These are phyloP conservation scores for Verticillium nubilum DNA, from an alignment of 2,329 filamentous ascomycete genomes.

Conservation along the genomic window DNA sequence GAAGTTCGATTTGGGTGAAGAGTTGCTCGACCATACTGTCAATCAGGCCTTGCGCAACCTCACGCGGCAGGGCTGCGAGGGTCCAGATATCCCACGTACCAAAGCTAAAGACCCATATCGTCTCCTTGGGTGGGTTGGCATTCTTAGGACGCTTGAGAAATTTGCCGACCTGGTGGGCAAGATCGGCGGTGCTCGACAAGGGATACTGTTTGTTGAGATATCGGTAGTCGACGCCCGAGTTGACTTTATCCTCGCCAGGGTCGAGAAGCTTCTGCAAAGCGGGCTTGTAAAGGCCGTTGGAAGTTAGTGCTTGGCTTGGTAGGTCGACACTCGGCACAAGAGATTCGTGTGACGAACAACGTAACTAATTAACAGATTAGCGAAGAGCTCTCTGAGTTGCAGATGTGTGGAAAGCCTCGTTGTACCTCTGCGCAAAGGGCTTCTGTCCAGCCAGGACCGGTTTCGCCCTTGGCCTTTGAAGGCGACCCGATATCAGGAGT, in stretches of 20 bases:
- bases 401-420: neutral
- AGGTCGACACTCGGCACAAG: constrained; percentile 33
- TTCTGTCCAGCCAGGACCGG: constrained; percentile 38
- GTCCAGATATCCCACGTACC: constrained; percentile 53
- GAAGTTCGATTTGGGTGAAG: constrained; percentile 38
- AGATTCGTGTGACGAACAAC: constrained; percentile 39
- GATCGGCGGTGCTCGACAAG: constrained; percentile 31
- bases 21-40: constrained; percentile 31
- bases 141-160: constrained; percentile 37
- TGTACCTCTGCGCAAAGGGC: constrained; percentile 41
- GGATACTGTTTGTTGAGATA: constrained; percentile 38
- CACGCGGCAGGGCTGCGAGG: constrained; percentile 38
- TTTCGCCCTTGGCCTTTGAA: constrained; percentile 14
- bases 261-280: constrained; percentile 29
- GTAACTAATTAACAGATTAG: constrained; percentile 27
- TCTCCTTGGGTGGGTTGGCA: constrained; percentile 32
- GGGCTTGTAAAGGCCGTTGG: constrained; percentile 48
- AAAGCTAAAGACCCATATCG: constrained; percentile 46
- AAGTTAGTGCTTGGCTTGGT: constrained; percentile 46
- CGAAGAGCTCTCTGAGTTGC: no score
- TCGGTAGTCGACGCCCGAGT: constrained; percentile 35
- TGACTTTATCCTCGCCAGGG: constrained; percentile 19
- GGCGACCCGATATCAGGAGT: constrained; percentile 36
- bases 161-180: constrained; percentile 35
- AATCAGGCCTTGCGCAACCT: constrained; percentile 28